These are phyloP conservation scores for Paramyrothecium sp. DNA, from an alignment of 2,329 filamentous ascomycete genomes.

Conservation along the genomic window DNA sequence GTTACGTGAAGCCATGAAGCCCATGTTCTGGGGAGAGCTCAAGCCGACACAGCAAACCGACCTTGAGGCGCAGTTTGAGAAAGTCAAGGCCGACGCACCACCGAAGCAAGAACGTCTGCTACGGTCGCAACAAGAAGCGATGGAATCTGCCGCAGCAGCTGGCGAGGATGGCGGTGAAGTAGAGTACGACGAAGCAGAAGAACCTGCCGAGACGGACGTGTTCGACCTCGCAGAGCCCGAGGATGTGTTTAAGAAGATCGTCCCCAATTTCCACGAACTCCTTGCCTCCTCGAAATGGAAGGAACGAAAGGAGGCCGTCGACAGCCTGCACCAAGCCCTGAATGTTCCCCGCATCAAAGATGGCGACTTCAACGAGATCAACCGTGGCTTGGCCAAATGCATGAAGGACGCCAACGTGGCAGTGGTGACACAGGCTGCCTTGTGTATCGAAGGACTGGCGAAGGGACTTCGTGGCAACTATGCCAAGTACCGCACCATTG, in stretches of 20 bases:
- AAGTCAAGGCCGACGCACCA: constrained; percentile 79
- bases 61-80: constrained; percentile 90
- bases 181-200: constrained; percentile 49
- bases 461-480: constrained; percentile 80
- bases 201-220: constrained; percentile 67
- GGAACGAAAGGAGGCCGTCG: constrained; percentile 90
- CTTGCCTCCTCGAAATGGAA: constrained; percentile 96
- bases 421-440: constrained; percentile 89
- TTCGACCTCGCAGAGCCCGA: constrained; percentile 84
- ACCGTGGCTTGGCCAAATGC: constrained; percentile 81
- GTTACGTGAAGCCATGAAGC: constrained; percentile 97
- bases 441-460: constrained; percentile 86
- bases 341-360: constrained; percentile 93
- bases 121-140: constrained; percentile 82
- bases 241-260: constrained; percentile 79
- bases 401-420: constrained; percentile 99
- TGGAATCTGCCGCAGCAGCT: constrained; percentile 66
- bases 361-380: constrained; percentile 80
- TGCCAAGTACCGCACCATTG: constrained; percentile 72
- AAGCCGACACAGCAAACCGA: constrained; percentile 96
- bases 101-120: constrained; percentile 91
- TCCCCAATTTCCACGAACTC: constrained; percentile 78
- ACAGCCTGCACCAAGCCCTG: constrained; percentile 71
- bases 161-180: constrained; percentile 58
- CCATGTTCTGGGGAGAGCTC: constrained; percentile 92